A percentile compares a stretch with the other conserved stretches of the same genome.
Conservation (phyloP, 371 early-diverging fungal species). For the Rhizopus sp. region DNA sequence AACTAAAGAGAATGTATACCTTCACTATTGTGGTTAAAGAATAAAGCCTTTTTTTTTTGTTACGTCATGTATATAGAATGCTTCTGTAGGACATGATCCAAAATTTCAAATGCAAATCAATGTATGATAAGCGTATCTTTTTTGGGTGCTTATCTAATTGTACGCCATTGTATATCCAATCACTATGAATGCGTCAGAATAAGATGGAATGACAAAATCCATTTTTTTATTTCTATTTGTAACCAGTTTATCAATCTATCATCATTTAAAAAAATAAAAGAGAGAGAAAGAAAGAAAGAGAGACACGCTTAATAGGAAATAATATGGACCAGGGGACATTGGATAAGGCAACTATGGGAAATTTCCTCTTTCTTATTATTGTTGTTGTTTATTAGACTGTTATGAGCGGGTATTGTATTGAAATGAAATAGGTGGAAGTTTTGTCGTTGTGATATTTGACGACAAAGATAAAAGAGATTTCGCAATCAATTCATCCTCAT, state of each 20-base stretch:
- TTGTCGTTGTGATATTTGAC: slow-evolving; percentile 5
- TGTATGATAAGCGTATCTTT: too few species aligned
- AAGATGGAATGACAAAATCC: too few species aligned
- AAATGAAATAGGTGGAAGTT: slow-evolving; percentile 20
- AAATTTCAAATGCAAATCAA: background rate
- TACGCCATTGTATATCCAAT: too few species aligned
- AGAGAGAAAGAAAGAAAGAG: background rate
- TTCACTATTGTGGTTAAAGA: slow-evolving; percentile 15
- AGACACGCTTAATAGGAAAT: too few species aligned
- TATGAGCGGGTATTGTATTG: slow-evolving; percentile 2
- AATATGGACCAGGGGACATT: too few species aligned
- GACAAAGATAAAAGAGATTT: slow-evolving; percentile 14
- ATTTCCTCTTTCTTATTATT: background rate
- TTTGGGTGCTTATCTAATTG: too few species aligned
- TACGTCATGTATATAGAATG: slow-evolving; percentile 8
- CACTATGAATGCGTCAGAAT: too few species aligned
- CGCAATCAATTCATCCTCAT: slow-evolving; percentile 16
- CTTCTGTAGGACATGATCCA: slow-evolving; percentile 7
- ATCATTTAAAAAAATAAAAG: background rate
- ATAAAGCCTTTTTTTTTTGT: slow-evolving; percentile 11
- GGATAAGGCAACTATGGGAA: too few species aligned
- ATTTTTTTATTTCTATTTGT: too few species aligned
- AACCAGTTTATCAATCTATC: too few species aligned
- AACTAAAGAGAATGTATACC: slow-evolving; percentile 8
- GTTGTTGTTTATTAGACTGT: background rate